A percentile compares a stretch with the other conserved stretches of the same genome.
Evolutionary conservation across 2,329 filamentous ascomycete species (phyloP).

Genomic region (Elsinoe necatrix): DNA sequence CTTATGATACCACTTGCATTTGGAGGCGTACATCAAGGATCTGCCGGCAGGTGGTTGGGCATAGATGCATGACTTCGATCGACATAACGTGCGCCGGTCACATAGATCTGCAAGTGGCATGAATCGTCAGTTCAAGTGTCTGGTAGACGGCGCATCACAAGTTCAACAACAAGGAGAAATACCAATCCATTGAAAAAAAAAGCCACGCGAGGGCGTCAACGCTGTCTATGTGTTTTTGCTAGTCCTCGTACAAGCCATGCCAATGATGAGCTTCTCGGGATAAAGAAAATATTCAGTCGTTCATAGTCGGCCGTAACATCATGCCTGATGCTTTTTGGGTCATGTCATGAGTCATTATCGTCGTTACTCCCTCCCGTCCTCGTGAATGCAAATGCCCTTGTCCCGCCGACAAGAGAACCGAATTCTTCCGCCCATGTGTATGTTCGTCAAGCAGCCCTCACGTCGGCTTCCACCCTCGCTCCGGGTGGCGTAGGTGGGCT

Average conservation of each 20-base stretch:
- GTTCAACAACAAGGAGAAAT: background rate
- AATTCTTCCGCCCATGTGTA: background rate
- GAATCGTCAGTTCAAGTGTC: background rate
- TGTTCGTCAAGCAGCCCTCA: no score
- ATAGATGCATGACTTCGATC: background rate
- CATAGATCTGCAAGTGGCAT: background rate
- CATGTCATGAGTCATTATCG: background rate
- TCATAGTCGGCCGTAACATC: slow-evolving; percentile 2
- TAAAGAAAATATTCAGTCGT: background rate
- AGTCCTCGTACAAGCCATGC: background rate
- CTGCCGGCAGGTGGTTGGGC: background rate
- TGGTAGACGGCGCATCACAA: background rate
- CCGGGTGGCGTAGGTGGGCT: background rate
- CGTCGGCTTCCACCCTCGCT: background rate
- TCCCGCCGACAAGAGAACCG: background rate
- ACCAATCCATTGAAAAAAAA: background rate
- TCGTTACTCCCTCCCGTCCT: background rate
- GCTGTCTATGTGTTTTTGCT: slow-evolving; percentile 12
- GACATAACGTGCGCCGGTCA: background rate
- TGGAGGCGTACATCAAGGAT: background rate
- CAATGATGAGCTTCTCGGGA: background rate
- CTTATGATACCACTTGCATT: slow-evolving; percentile 4
- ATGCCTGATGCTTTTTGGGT: slow-evolving; percentile 6
- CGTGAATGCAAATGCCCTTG: background rate
- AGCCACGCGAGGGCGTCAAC: slow-evolving; percentile 11